Percentiles rank a stretch among this genome's conserved stretches.
phyloP scores from a whole-genome alignment of 352 stramenopile species.

The Globisporangium cystogenes region DNA sequence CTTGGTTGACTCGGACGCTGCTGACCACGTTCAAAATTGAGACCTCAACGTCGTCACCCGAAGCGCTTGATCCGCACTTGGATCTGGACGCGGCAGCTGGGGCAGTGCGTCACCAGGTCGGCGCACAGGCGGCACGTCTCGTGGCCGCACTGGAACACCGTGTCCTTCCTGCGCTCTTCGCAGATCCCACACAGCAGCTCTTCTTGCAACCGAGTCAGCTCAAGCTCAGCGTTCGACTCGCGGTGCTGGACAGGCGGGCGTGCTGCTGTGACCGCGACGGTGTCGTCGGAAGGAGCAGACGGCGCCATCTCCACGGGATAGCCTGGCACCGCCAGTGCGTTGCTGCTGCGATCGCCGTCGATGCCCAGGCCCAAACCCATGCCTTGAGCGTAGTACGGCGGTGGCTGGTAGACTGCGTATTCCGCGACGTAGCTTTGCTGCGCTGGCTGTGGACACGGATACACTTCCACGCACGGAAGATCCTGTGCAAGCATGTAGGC shows the following conservation, averaged over 20 bases:
- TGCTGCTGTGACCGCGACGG: not conserved
- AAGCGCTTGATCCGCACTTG: slow-evolving; percentile 74
- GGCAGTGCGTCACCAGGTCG: slow-evolving; percentile 51
- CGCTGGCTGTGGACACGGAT: slow-evolving; percentile 35
- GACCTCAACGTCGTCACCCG: slow-evolving; percentile 14
- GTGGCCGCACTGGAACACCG: slow-evolving; percentile 81
- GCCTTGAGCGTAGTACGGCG: not conserved
- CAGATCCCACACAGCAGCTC: slow-evolving; percentile 68
- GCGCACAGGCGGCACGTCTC: slow-evolving; percentile 65
- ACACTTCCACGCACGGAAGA: slow-evolving; percentile 63
- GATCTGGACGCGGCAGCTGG: slow-evolving; percentile 68
- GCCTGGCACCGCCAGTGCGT: slow-evolving; percentile 1
- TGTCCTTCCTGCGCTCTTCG: slow-evolving; percentile 71
- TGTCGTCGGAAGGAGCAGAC: slow-evolving; percentile 11
- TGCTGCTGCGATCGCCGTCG: not conserved
- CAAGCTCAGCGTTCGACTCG: slow-evolving; percentile 41
- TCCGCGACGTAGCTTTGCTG: slow-evolving; percentile 19
- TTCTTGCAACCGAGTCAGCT: slow-evolving; percentile 62
- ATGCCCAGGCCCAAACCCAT: not conserved
- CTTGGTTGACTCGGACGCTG: too few species aligned
- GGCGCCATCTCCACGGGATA: slow-evolving; percentile 6
- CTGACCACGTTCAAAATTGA: too few species aligned
- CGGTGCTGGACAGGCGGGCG: slow-evolving; percentile 20
- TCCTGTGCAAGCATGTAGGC: slow-evolving; percentile 43
- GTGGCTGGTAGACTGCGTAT: slow-evolving; percentile 24